These are phyloP conservation scores for Uronychia setigera DNA, from an alignment of 73 alveolate genomes.

Conservation along the genomic window DNA sequence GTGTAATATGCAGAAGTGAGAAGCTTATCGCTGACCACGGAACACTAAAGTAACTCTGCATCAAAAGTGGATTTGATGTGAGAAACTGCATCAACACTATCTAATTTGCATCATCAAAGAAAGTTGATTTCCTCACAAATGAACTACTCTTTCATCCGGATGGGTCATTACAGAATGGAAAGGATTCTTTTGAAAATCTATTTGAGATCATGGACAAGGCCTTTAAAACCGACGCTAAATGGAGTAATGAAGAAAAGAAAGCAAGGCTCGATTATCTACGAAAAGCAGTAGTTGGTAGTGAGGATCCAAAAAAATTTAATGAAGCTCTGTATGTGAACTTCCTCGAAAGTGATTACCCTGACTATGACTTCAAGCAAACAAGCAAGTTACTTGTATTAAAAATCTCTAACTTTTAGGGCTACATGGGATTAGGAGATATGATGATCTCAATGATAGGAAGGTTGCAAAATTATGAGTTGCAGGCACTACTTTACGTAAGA, in stretches of 20 bases:
- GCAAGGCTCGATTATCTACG: neutral
- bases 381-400: neutral
- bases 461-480: neutral
- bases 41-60: constrained; percentile 52
- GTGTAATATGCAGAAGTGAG: constrained; percentile 70
- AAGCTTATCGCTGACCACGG: constrained; percentile 70
- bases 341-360: neutral
- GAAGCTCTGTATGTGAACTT: neutral
- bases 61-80: constrained; percentile 73
- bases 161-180: neutral
- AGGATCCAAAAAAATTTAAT: neutral
- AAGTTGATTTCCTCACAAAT: constrained; percentile 37
- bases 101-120: constrained; percentile 64
- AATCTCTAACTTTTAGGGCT: neutral
- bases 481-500: neutral
- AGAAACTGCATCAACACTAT: constrained; percentile 76
- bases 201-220: neutral
- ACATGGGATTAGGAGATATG: neutral
- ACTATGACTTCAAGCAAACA: neutral
- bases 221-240: neutral
- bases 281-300: constrained; percentile 11
- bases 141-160: constrained; percentile 8
- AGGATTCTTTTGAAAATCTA: neutral
- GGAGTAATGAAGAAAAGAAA: neutral
- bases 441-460: neutral